Percentiles rank a stretch among this genome's conserved stretches.
phyloP scores from a whole-genome alignment of 1,284 basidiomycete species.

The Ustilago crameri region DNA sequence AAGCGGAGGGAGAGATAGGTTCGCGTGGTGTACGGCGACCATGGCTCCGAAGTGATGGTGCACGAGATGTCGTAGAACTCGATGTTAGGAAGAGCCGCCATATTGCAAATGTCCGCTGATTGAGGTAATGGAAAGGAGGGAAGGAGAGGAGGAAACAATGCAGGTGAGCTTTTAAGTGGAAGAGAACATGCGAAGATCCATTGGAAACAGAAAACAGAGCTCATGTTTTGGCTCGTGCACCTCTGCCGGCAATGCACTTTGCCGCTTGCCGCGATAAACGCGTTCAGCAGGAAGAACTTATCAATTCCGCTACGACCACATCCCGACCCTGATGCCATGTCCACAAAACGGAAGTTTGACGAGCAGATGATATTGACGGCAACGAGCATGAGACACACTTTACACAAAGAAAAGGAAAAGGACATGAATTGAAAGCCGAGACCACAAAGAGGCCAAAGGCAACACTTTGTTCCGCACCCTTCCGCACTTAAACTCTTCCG shows the following conservation, averaged over 20 bases:
- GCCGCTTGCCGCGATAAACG: not conserved
- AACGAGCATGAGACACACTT: not conserved
- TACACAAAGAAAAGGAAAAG: too few relatives aligned
- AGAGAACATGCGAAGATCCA: too few relatives aligned
- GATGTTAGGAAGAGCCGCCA: constrained; percentile 23
- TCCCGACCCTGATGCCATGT: too few relatives aligned
- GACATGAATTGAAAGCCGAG: too few relatives aligned
- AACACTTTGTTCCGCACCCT: too few relatives aligned
- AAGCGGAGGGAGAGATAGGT: constrained; percentile 29
- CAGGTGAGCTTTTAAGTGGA: too few relatives aligned
- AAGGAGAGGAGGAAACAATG: not conserved
- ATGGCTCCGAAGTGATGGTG: constrained; percentile 20
- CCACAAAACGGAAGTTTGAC: not conserved
- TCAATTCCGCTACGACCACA: too few relatives aligned
- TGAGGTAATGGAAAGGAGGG: not conserved
- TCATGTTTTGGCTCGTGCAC: constrained; percentile 3
- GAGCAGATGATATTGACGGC: not conserved
- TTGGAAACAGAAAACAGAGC: not conserved
- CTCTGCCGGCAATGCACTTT: not conserved
- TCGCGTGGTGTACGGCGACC: constrained; percentile 39
- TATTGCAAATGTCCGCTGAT: not conserved
- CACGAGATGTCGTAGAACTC: constrained; percentile 40
- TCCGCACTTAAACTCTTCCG: not conserved
- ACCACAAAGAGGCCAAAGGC: too few relatives aligned
- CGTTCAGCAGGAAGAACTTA: too few relatives aligned